Evolutionary conservation across 371 early-diverging fungal species (phyloP), one percentile per base, ranked within the genome.

Genomic region (Syncephalastrum contaminatum): DNA sequence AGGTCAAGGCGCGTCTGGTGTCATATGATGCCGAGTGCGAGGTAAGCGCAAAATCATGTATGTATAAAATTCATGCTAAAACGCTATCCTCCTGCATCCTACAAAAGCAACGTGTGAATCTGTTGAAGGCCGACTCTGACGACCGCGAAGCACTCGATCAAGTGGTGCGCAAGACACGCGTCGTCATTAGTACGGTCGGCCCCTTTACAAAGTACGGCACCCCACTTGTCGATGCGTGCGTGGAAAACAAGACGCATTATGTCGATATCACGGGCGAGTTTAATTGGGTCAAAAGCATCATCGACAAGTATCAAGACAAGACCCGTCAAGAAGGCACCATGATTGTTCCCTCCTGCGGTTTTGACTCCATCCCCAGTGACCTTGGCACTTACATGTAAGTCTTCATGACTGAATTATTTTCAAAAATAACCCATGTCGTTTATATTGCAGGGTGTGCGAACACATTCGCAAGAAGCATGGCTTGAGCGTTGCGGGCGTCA

Each of bases 201-300:
- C 81, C 81, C 5, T 83, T 73, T 58, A 53, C 75, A 41, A 61
- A 67, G 40, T 82, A 83, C 21, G 92, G 92, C 15, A 82, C 83
- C 16, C 80, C 83, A 10, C 75, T 93, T 6, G 89, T 97, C 7
- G 87, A 88, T 18, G 85, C 94, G 2, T 95, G 96, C 58, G 84
- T 96, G 25, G 74, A 85, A 14, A 80, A 83, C 19, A 72, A 71
- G 6, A 93, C 95, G 1, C 89, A 98, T 67, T 98, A 98, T 57
- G 79, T 95, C 21, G 98, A 98, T 63, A 89, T 88, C 13, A 92
- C 95, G 15, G 97, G 96, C 22, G 97, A 97, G 65, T 70, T 50
- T 16, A 66, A 66, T 5, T 94, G 92, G 78, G 82, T 91, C 10
- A 75, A 82, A 48, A 53, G 80, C 2, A 84, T 91, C 55, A 84